These are phyloP conservation scores for Trapa bicornis DNA, from an alignment of 345 rosid genomes.

Conservation along the genomic window DNA sequence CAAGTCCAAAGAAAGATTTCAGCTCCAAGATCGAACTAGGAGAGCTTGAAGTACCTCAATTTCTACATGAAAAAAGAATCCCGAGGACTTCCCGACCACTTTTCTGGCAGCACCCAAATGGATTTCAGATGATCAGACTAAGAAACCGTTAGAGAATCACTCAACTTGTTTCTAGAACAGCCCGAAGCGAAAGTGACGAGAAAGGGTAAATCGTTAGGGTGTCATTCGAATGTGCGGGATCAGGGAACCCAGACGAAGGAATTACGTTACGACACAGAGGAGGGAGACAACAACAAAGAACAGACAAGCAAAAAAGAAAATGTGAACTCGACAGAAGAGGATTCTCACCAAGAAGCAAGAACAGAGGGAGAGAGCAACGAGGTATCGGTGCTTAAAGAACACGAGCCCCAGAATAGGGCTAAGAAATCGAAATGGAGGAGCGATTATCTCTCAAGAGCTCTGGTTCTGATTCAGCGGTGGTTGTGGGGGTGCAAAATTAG, in stretches of 20 bases:
- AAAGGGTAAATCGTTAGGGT: background rate
- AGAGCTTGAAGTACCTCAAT: background rate
- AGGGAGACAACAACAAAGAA: background rate
- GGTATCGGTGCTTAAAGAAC: slow-evolving; percentile 2
- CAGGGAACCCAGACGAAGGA: background rate
- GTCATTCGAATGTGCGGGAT: no score
- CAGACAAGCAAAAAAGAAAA: background rate
- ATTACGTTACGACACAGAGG: background rate
- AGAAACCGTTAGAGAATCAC: background rate
- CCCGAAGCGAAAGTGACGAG: no score
- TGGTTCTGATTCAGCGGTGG: background rate
- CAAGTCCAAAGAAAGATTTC: background rate
- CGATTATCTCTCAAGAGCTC: background rate
- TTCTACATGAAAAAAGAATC: background rate
- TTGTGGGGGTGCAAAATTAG: background rate
- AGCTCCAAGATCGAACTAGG: slow-evolving; percentile 1
- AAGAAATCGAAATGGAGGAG: background rate
- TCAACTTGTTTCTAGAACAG: background rate
- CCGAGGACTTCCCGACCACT: background rate
- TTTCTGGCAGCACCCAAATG: background rate
- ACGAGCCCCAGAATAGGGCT: background rate
- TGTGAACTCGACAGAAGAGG: background rate
- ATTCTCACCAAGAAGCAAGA: slow-evolving; percentile 12
- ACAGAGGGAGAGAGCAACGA: slow-evolving; percentile 5
- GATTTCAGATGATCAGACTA: slow-evolving; percentile 3